phyloP scores from a whole-genome alignment of 441 rosid species.

The Isatis lusitanica region DNA sequence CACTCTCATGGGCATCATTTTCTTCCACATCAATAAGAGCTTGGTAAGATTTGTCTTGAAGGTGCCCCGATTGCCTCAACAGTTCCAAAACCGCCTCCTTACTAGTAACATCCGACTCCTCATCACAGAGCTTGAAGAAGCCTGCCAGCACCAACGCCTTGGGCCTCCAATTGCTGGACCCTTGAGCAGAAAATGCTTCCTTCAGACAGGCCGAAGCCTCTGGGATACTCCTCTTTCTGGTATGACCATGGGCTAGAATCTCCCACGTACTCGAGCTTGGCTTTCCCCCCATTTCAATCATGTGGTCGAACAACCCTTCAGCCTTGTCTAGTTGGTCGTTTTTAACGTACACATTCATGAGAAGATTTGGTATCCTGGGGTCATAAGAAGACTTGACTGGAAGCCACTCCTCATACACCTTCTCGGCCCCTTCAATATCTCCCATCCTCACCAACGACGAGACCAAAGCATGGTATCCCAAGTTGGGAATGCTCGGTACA shows the following conservation, averaged over 20 bases:
- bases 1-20: conserved; percentile 18
- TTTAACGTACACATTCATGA: conserved; percentile 61
- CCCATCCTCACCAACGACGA: conserved; percentile 66
- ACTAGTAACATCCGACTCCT: conserved; percentile 40
- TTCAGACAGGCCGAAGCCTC: conserved; percentile 70
- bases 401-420: conserved; percentile 77
- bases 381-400: conserved; percentile 64
- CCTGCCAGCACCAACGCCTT: conserved; percentile 51
- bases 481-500: conserved; percentile 76
- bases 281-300: conserved; percentile 72
- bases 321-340: conserved; percentile 65
- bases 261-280: conserved; percentile 85
- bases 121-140: conserved; percentile 50
- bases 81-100: conserved; percentile 38
- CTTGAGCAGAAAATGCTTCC: conserved; percentile 63
- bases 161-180: conserved; percentile 77
- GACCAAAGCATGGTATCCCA: conserved; percentile 83
- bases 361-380: conserved; percentile 82
- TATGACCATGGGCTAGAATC: conserved; percentile 76
- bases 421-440: conserved; percentile 81
- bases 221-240: conserved; percentile 45
- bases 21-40: conserved; percentile 39
- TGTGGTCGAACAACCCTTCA: conserved; percentile 56
- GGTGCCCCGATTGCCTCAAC: conserved; percentile 54
- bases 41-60: conserved; percentile 50